Evolutionary conservation across 768 basidiomycete species (phyloP).

Genomic region (Guyanaporus albipodus): DNA sequence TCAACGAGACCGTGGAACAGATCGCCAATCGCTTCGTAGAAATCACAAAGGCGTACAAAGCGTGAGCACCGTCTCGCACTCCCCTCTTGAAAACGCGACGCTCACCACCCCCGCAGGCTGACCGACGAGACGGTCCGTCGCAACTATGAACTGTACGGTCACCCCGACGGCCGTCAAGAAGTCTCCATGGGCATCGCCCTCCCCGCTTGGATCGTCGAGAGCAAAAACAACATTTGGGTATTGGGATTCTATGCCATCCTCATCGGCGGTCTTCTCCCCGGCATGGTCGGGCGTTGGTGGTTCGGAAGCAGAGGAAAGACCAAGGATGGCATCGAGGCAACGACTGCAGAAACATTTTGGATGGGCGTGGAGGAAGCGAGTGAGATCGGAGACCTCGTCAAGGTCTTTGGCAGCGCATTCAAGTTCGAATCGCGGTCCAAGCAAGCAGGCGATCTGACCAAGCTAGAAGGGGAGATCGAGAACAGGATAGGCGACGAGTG

Average conservation of each 20-base stretch:
- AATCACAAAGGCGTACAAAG: constrained; percentile 96
- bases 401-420: constrained; percentile 63
- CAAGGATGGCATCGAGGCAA: constrained; percentile 83
- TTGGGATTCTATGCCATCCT: constrained; percentile 81
- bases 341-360: constrained; percentile 86
- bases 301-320: constrained; percentile 87
- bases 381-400: constrained; percentile 65
- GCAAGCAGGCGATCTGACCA: constrained; percentile 39
- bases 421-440: constrained; percentile 48
- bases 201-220: constrained; percentile 89
- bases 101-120: too few species aligned
- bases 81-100: too few species aligned
- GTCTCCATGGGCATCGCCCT: constrained; percentile 93
- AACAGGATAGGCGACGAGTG: constrained; percentile 50
- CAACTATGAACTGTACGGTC: constrained; percentile 85
- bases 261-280: constrained; percentile 85
- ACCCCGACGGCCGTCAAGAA: constrained; percentile 97
- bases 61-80: constrained; percentile 41
- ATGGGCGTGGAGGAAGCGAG: constrained; percentile 79
- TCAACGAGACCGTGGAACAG: constrained; percentile 80
- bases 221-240: constrained; percentile 89
- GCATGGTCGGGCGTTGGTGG: constrained; percentile 95
- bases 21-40: constrained; percentile 87
- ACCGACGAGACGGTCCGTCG: constrained; percentile 91
- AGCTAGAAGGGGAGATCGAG: constrained; percentile 50